phyloP scores from a whole-genome alignment of 2,329 filamentous ascomycete species.

The Botrytis fabae region DNA sequence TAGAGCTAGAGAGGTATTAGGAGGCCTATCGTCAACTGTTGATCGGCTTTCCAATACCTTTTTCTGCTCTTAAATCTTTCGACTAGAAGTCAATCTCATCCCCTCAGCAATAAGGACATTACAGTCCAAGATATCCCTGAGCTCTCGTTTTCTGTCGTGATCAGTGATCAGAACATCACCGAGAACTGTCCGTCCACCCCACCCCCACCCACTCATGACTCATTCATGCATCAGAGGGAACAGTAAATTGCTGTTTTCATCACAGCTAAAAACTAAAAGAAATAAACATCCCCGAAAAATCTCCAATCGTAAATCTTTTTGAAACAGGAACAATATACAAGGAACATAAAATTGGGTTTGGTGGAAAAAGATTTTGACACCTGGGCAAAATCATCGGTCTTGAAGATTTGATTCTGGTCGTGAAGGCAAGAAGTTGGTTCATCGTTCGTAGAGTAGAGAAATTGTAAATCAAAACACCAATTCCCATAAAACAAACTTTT shows the following conservation, averaged over 20 bases:
- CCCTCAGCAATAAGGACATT: not conserved
- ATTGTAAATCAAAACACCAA: not conserved
- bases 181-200: not conserved
- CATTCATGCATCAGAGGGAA: conserved; percentile 12
- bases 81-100: not conserved
- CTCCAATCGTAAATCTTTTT: not conserved
- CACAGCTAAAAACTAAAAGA: conserved; percentile 1
- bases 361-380: conserved; percentile 7
- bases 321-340: conserved; percentile 7
- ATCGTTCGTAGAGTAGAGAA: conserved; percentile 10
- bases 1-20: not conserved
- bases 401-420: not conserved
- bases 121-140: not conserved
- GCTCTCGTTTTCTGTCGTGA: not conserved
- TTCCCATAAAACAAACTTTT: not conserved
- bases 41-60: not conserved
- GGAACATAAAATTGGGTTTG: conserved; percentile 7
- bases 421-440: conserved; percentile 1
- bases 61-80: not conserved
- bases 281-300: conserved; percentile 5
- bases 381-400: conserved; percentile 8
- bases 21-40: not conserved
- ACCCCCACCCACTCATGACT: not conserved
- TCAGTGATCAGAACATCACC: not conserved
- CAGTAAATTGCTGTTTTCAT: conserved; percentile 5